Base-by-base conservation (phyloP, 129 eudicot species). In the Logfia minima region DNA sequence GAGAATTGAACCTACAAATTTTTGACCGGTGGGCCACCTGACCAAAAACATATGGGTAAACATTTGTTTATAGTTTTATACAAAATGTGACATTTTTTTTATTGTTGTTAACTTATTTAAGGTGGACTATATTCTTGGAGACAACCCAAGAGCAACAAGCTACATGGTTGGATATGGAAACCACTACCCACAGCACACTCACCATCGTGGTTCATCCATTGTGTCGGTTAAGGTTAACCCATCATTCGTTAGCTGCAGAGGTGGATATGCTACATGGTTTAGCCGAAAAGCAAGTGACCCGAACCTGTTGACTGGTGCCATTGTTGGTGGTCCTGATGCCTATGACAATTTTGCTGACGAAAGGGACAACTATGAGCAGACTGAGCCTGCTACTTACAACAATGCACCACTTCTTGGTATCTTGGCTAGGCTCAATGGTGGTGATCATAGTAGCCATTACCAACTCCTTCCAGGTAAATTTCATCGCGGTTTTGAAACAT, bases 321-420 rank as follows among this genome's bases (percentile, higher is more conserved):
- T 88, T 78, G 98, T 93, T 82, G 98, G 98, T 29, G 98, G 98
- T 11, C 98, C 98, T 21, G 98, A 89, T 86, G 97, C 97, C 16
- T 94, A 94, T 72, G 98, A 94, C 76, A 94, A 94, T 77, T 94
- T 94, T 81, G 98, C 97, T 39, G 98, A 94, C 77, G 79, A 94
- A 52, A 89, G 98, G 39, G 90, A 91, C 80, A 94, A 94, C 41
- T 94, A 91, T 26, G 97, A 94, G 86, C 98, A 94, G 76, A 94
- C 98, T 16, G 98, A 93, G 86, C 98, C 98, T 48, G 98, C 98
- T 61, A 93, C 98, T 19, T 94, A 94, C 73, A 94, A 94, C 89
- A 94, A 94, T 72, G 98, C 98, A 58, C 98, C 98, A 22, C 87
- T 94, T 70, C 72, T 94, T 41, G 98, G 98, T 26, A 66, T 94